Conservation (phyloP, 2,329 filamentous ascomycete genomes). For the Plectosphaerella plurivora region DNA sequence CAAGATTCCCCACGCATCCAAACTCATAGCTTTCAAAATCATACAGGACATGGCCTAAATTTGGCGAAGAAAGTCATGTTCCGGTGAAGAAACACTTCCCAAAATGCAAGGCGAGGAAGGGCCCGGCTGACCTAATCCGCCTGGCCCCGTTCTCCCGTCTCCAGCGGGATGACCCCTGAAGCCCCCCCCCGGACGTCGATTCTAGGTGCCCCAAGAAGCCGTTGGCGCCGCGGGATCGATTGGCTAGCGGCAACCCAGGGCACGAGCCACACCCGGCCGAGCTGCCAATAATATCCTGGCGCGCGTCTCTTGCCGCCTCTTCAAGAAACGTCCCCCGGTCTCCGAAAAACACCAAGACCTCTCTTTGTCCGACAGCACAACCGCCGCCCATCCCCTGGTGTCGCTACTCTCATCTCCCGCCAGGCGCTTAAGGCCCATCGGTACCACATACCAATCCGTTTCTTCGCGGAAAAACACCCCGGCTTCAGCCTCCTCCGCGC, state of each 20-base stretch:
- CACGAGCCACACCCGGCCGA: slow-evolving; percentile 1
- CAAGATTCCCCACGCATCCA: too few species aligned
- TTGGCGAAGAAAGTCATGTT: too few species aligned
- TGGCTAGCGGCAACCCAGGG: slow-evolving; percentile 5
- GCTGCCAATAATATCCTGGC: slow-evolving; percentile 13
- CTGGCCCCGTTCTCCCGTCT: too few species aligned
- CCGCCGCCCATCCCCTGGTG: background rate
- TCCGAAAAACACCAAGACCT: background rate
- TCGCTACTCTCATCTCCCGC: background rate
- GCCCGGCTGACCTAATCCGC: too few species aligned
- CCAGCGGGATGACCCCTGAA: too few species aligned
- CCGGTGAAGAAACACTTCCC: too few species aligned
- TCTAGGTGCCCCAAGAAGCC: slow-evolving; percentile 2
- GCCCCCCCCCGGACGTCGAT: background rate
- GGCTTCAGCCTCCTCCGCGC: background rate
- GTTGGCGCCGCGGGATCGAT: slow-evolving; percentile 9
- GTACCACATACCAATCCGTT: background rate
- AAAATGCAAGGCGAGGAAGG: too few species aligned
- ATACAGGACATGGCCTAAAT: too few species aligned
- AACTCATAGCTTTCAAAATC: too few species aligned
- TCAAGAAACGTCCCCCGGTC: slow-evolving; percentile 5
- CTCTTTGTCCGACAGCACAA: background rate
- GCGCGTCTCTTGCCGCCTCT: slow-evolving; percentile 9
- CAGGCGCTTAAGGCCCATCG: background rate
- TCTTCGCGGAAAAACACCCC: background rate